A percentile compares a stretch with the other conserved stretches of the same genome.
Evolutionary conservation across 768 basidiomycete genomes (phyloP).

Genomic region (Serendipita sp.): DNA sequence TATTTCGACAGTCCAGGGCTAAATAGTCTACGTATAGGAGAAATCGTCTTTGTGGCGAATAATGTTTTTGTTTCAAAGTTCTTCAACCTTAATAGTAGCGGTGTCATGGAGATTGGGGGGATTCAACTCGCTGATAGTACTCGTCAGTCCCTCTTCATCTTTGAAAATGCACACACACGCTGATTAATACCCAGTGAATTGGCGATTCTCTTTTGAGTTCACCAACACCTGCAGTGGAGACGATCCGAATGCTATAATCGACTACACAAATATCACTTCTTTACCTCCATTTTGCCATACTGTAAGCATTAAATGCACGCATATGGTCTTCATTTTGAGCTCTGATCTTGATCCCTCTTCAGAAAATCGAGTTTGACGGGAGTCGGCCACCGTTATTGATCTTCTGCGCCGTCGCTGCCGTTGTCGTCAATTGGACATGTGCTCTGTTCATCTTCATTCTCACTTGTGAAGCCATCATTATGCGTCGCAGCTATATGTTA

Average conservation of each 20-base stretch:
- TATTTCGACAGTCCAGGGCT: neutral
- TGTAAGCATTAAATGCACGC: neutral
- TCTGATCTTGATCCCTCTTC: neutral
- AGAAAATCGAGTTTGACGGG: neutral
- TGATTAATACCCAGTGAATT: neutral
- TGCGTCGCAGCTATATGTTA: slow-evolving; percentile 1
- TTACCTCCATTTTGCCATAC: neutral
- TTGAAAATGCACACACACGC: neutral
- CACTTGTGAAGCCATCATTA: neutral
- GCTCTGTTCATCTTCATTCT: neutral
- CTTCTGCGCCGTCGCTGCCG: neutral
- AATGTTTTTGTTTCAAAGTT: neutral
- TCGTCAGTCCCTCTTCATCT: neutral
- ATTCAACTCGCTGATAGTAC: neutral
- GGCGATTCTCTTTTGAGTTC: neutral
- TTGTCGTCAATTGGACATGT: slow-evolving; percentile 1
- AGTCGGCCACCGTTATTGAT: neutral
- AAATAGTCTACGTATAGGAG: neutral
- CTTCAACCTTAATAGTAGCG: no score
- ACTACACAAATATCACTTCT: neutral
- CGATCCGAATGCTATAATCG: no score
- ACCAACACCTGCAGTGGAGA: neutral
- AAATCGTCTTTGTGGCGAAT: neutral
- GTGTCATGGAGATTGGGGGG: neutral
- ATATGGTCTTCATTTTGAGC: neutral